These are phyloP conservation scores for Colletotrichum viniferum DNA, from an alignment of 2,329 filamentous ascomycete genomes.

Conservation along the genomic window DNA sequence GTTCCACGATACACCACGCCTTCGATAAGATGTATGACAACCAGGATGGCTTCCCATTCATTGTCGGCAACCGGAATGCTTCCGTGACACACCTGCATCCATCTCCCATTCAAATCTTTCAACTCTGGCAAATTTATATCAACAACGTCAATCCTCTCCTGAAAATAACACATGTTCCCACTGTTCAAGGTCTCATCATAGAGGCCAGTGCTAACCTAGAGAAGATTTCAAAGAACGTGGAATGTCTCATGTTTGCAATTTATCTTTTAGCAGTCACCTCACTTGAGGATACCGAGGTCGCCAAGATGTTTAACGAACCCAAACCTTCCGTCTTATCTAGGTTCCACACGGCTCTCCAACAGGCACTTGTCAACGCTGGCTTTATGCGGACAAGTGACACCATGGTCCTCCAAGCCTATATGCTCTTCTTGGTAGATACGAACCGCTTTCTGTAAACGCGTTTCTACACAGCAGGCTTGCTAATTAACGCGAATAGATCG, in stretches of 20 bases:
- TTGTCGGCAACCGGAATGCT: conserved; percentile 49
- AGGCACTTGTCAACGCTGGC: conserved; percentile 68
- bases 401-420: conserved; percentile 68
- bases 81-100: conserved; percentile 56
- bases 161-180: conserved; percentile 71
- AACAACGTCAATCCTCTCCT: conserved; percentile 72
- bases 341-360: conserved; percentile 64
- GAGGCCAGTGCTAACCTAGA: conserved; percentile 61
- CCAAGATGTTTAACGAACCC: conserved; percentile 55
- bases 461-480: background rate
- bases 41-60: conserved; percentile 62
- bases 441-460: background rate
- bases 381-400: conserved; percentile 71
- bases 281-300: conserved; percentile 58
- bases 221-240: conserved; percentile 59
- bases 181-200: conserved; percentile 67
- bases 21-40: conserved; percentile 64
- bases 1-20: conserved; percentile 59
- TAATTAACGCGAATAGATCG: conserved; percentile 27
- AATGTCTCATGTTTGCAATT: conserved; percentile 72
- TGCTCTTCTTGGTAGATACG: conserved; percentile 65
- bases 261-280: conserved; percentile 65
- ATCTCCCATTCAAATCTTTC: conserved; percentile 62
- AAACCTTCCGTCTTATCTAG: conserved; percentile 54
- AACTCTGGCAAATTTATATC: conserved; percentile 73